Evolutionary conservation across 2,329 filamentous ascomycete genomes (phyloP).

Genomic region (Aspergillus ruber): DNA sequence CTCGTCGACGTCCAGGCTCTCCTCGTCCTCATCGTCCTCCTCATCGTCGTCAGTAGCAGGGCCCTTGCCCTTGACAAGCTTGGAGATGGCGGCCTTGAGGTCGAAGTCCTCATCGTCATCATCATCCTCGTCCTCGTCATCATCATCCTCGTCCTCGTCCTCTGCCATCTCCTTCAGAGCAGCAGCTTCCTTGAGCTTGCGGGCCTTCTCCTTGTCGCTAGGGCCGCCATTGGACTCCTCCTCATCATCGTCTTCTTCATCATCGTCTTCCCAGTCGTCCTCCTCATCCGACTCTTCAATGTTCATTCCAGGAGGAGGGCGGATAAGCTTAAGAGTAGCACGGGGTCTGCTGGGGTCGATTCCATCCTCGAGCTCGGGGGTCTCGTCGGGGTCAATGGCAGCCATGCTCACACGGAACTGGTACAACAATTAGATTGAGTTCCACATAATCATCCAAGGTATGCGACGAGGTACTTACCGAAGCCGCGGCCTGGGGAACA

Average conservation of each 20-base stretch:
- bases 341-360: slow-evolving; percentile 60
- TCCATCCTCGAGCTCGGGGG: slow-evolving; percentile 59
- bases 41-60: slow-evolving; percentile 61
- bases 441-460: neutral
- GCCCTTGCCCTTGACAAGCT: slow-evolving; percentile 60
- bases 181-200: slow-evolving; percentile 75
- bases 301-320: slow-evolving; percentile 56
- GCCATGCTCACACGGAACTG: slow-evolving; percentile 99
- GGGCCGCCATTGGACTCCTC: slow-evolving; percentile 83
- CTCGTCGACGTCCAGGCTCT: slow-evolving; percentile 69
- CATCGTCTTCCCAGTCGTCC: slow-evolving; percentile 50
- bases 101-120: slow-evolving; percentile 65
- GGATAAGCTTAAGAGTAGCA: slow-evolving; percentile 86
- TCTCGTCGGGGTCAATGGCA: slow-evolving; percentile 83
- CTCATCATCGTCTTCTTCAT: slow-evolving; percentile 55
- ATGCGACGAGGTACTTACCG: slow-evolving; percentile 53
- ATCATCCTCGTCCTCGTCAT: slow-evolving; percentile 58
- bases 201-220: slow-evolving; percentile 82
- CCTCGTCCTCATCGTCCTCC: slow-evolving; percentile 52
- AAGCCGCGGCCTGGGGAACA: slow-evolving; percentile 70
- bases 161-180: slow-evolving; percentile 70
- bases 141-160: slow-evolving; percentile 49
- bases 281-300: slow-evolving; percentile 59
- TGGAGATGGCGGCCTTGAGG: slow-evolving; percentile 44
- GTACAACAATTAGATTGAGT: neutral